Percentiles rank a stretch among this genome's conserved stretches.
Conservation (phyloP, 768 basidiomycete genomes). For the Pleurotus salmoneostramineus region DNA sequence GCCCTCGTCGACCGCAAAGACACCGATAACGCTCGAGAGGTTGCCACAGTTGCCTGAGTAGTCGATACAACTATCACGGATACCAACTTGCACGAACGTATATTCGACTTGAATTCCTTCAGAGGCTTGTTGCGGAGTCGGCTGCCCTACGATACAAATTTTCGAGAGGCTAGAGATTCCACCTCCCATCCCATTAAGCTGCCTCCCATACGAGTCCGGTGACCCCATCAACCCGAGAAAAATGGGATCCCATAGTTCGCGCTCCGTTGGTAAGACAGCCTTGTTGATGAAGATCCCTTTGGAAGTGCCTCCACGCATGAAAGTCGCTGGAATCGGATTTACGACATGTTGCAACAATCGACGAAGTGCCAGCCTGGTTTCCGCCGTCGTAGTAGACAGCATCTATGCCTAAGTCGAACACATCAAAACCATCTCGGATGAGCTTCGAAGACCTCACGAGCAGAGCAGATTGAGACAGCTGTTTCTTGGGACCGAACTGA, state of each 20-base stretch:
- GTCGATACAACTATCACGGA: constrained; percentile 57
- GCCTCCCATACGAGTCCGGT: constrained; percentile 66
- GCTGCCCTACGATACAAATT: constrained; percentile 58
- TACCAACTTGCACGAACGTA: constrained; percentile 64
- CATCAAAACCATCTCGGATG: too few species aligned
- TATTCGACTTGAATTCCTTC: constrained; percentile 60
- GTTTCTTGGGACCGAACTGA: too few species aligned
- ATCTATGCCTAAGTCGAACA: neutral
- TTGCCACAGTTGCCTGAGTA: constrained; percentile 77
- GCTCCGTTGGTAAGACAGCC: constrained; percentile 46
- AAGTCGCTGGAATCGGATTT: constrained; percentile 47
- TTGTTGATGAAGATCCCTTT: constrained; percentile 70
- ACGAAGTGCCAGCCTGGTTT: neutral
- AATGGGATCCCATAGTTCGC: constrained; percentile 50
- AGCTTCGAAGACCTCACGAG: too few species aligned
- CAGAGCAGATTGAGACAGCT: too few species aligned
- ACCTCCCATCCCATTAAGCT: constrained; percentile 81
- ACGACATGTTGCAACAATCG: constrained; percentile 4
- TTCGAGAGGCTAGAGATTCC: constrained; percentile 75
- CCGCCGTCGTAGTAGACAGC: neutral
- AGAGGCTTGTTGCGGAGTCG: constrained; percentile 36
- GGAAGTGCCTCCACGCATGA: constrained; percentile 72
- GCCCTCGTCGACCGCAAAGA: constrained; percentile 67
- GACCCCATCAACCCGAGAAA: constrained; percentile 81
- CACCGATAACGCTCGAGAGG: constrained; percentile 68